Evolutionary conservation across 2,329 filamentous ascomycete genomes (phyloP), one percentile per base, ranked within the genome.

Genomic region (Trichophyton verrucosum): DNA sequence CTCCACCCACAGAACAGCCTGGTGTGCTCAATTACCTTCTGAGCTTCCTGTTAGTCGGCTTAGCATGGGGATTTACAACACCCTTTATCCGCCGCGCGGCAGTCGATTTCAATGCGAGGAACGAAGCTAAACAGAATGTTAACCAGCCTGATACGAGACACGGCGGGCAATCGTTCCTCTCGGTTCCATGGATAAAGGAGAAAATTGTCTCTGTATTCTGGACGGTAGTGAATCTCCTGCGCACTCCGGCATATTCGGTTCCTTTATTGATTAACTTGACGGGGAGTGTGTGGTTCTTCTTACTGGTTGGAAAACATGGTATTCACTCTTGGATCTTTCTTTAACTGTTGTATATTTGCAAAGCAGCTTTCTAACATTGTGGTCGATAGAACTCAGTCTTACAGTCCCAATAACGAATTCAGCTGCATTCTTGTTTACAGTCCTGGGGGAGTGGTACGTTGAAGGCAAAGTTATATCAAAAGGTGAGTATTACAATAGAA

Each of bases 361-460:
- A 38, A 38, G 11, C 8, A 2, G 13, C 3, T 13, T 13, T 20
- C 20, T 38, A n/a, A 56, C 8, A 57, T n/a, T 24, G 36, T 8
- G 20, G 33, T 17, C 7, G 59, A 3, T 67, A 94, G 92, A 97
- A 74, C 72, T 97, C 67, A 96, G 91, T 70, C 78, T 97, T 64
- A 96, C 91, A 1, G 91, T 97, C 0, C 92, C 92, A 1, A 94
- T 97, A 64, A 91, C 92, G 1, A 97, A 97, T 70, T 95, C 91
- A 0, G 77, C 95, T 69, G 92, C 92, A 0, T 97, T 97, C 67
- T 75, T 97, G n/a, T 97, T 96, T 70, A 97, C 92, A 0, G 91
- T 96, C 1, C 70, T 96, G 11, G 92, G 91, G 0, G 92, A 97
- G 68, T 97, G 91, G 91, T 95, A 87, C 79, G 90, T 92, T 0